Evolutionary conservation across 2,329 filamentous ascomycete species (phyloP).

Genomic region (Diplodia mutila): DNA sequence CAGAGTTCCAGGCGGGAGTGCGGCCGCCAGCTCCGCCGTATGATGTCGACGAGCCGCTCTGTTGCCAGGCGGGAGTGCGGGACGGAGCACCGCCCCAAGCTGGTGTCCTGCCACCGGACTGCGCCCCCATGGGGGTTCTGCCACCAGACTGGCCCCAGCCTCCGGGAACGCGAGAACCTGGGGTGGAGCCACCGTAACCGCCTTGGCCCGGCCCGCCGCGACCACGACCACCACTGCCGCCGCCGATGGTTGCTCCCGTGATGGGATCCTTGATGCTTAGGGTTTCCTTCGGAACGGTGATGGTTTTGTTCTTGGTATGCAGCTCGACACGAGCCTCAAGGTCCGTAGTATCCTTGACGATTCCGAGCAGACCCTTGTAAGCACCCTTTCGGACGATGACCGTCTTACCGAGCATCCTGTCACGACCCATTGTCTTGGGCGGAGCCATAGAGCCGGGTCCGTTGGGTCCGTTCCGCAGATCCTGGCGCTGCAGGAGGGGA

Average conservation of each 20-base stretch:
- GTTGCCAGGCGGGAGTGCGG: constrained; percentile 53
- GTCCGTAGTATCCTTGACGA: constrained; percentile 93
- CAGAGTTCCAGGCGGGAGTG: constrained; percentile 38
- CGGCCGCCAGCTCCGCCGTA: constrained; percentile 52
- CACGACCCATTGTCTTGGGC: constrained; percentile 73
- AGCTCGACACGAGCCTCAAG: constrained; percentile 85
- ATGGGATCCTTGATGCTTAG: constrained; percentile 81
- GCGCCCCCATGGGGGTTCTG: constrained; percentile 52
- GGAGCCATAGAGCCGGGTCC: constrained; percentile 61
- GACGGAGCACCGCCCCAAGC: constrained; percentile 60
- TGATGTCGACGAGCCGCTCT: constrained; percentile 32
- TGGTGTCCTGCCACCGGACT: constrained; percentile 62
- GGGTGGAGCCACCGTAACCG: constrained; percentile 35
- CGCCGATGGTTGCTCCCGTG: constrained; percentile 78
- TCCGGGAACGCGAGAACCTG: constrained; percentile 44
- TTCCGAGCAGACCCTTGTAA: constrained; percentile 90
- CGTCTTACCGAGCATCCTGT: constrained; percentile 86
- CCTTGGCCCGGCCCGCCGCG: constrained; percentile 24
- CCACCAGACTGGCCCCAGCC: constrained; percentile 26
- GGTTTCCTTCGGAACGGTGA: constrained; percentile 79
- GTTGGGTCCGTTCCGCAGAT: constrained; percentile 44
- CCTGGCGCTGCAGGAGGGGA: constrained; percentile 78
- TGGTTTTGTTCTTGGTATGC: constrained; percentile 90
- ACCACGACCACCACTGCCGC: constrained; percentile 56
- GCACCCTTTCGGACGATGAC: constrained; percentile 85